phyloP scores from a whole-genome alignment of 2,329 filamentous ascomycete species.

The Monosporascus sp. region DNA sequence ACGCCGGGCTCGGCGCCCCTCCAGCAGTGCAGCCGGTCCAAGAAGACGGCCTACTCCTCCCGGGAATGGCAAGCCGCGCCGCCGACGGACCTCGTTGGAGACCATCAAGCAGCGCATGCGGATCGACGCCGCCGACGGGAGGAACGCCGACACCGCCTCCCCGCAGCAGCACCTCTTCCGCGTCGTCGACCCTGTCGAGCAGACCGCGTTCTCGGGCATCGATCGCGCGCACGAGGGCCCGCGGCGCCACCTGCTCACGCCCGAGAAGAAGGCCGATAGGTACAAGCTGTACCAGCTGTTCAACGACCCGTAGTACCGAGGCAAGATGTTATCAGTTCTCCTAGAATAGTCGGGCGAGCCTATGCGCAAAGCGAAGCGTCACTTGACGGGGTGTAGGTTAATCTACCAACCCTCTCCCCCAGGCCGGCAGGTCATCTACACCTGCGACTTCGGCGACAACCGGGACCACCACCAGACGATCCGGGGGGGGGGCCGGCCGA shows the following conservation, averaged over 20 bases:
- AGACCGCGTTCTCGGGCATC: slow-evolving; percentile 1
- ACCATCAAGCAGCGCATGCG: too few relatives aligned
- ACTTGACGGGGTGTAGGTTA: too few relatives aligned
- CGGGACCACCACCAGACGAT: too few relatives aligned
- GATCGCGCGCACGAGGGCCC: slow-evolving; percentile 10
- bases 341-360: too few relatives aligned
- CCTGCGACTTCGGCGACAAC: too few relatives aligned
- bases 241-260: slow-evolving; percentile 7
- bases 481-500: too few relatives aligned
- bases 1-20: background rate
- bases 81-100: too few relatives aligned
- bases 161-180: slow-evolving; percentile 6
- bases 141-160: background rate
- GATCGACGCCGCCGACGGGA: too few relatives aligned
- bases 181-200: background rate
- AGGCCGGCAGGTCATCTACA: too few relatives aligned
- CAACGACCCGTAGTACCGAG: slow-evolving; percentile 9
- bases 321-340: background rate
- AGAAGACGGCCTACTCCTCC: slow-evolving; percentile 1
- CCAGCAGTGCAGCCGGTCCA: background rate
- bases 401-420: too few relatives aligned
- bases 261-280: slow-evolving; percentile 8
- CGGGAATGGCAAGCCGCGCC: slow-evolving; percentile 2
- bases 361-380: too few relatives aligned
- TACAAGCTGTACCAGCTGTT: slow-evolving; percentile 12